These are phyloP conservation scores for Geotrichum cucujoidarum DNA, from an alignment of 1,139 yeast species.

Conservation along the genomic window DNA sequence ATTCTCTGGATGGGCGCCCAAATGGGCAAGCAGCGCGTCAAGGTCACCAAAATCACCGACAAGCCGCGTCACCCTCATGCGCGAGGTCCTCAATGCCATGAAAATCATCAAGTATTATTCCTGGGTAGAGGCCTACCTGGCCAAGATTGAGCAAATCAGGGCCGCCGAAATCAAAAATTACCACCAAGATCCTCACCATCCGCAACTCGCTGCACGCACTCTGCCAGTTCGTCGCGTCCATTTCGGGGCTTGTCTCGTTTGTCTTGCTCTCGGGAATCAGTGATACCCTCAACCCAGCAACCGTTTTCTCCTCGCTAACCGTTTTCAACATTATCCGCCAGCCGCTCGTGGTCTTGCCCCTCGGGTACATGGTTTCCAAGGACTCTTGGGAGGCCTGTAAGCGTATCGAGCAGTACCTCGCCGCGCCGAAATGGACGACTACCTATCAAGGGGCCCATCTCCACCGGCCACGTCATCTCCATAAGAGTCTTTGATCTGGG, in stretches of 20 bases:
- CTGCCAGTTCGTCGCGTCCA: conserved; percentile 57
- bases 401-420: conserved; percentile 54
- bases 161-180: conserved; percentile 40
- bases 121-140: conserved; percentile 63
- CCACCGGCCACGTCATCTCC: conserved; percentile 43
- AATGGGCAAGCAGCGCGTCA: conserved; percentile 43
- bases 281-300: conserved; percentile 54
- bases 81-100: conserved; percentile 60
- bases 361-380: conserved; percentile 54
- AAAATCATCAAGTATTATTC: conserved; percentile 67
- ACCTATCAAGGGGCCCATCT: conserved; percentile 34
- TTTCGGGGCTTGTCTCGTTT: conserved; percentile 71
- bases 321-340: conserved; percentile 64
- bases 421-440: conserved; percentile 39
- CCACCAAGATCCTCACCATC: conserved; percentile 38
- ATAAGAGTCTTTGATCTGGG: conserved; percentile 70
- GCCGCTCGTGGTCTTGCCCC: conserved; percentile 70
- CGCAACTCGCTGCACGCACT: conserved; percentile 52
- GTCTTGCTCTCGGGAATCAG: conserved; percentile 63
- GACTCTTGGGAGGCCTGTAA: conserved; percentile 64
- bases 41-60: conserved; percentile 52
- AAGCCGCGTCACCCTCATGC: conserved; percentile 53
- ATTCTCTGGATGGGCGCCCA: conserved; percentile 35
- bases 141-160: conserved; percentile 46
- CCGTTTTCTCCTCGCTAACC: conserved; percentile 71